Evolutionary conservation across 2,329 filamentous ascomycete species (phyloP).

Genomic region (Aspergillus alliaceus): DNA sequence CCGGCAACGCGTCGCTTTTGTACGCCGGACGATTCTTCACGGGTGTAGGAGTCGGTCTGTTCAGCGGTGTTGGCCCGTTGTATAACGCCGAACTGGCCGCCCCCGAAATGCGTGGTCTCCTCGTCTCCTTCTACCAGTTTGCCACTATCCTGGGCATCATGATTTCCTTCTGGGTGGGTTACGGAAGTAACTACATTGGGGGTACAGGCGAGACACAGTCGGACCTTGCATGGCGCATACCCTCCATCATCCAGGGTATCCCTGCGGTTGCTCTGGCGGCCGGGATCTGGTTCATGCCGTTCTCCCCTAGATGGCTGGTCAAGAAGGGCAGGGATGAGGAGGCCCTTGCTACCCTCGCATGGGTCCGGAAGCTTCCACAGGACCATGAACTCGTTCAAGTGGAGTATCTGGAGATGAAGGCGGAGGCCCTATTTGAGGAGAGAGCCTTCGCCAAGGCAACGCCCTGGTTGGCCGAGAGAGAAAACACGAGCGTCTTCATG

Average conservation of each 20-base stretch:
- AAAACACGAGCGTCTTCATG: conserved; percentile 43
- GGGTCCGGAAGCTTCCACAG: conserved; percentile 34
- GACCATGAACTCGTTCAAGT: conserved; percentile 39
- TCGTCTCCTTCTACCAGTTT: conserved; percentile 36
- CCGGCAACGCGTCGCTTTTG: conserved; percentile 22
- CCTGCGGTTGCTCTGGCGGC: conserved; percentile 35
- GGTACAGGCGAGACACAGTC: conserved; percentile 27
- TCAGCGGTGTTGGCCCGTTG: conserved; percentile 43
- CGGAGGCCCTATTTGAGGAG: conserved; percentile 46
- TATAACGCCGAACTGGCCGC: conserved; percentile 53
- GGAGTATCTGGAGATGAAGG: conserved; percentile 51
- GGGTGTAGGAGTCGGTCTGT: conserved; percentile 32
- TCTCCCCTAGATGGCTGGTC: conserved; percentile 56
- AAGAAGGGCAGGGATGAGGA: conserved; percentile 50
- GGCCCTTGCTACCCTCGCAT: conserved; percentile 24
- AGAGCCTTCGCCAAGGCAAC: conserved; percentile 47
- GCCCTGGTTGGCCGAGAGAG: conserved; percentile 36
- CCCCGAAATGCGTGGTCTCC: conserved; percentile 32
- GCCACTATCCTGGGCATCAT: conserved; percentile 37
- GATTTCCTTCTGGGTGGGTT: conserved; percentile 39
- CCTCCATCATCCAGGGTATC: conserved; percentile 48
- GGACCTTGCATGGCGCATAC: conserved; percentile 48
- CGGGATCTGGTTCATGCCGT: conserved; percentile 51
- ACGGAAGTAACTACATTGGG: conserved; percentile 44
- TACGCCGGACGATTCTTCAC: conserved; percentile 34